Evolutionary conservation across 1,139 yeast species (phyloP), one percentile per base, ranked within the genome.

Genomic region (Suhomyces bolitotheri): DNA sequence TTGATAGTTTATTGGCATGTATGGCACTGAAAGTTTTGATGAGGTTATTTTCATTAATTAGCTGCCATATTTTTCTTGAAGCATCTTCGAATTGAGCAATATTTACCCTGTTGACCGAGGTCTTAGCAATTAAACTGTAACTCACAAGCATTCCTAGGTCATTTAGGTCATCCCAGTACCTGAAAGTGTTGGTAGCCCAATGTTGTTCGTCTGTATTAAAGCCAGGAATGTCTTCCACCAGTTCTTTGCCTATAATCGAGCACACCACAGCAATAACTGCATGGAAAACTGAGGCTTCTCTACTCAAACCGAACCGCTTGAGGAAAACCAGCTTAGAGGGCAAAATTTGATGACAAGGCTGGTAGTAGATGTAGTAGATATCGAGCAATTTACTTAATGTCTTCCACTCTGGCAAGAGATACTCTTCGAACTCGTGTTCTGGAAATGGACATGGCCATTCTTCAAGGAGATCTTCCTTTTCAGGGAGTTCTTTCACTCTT

Each of bases 221-320:
- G 6, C 14, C 23, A 4, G 37, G 29, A n/a, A 40, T 10, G 4
- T 28, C 34, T 1, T 32, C 30, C 11, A 33, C 27, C 17, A 15
- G 25, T 16, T 23, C 51, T 43, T 10, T 60, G 50, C 16, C 63
- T 41, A 24, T 47, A 53, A 31, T 48, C 43, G 54, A 45, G 33
- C 76, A 62, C 13, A 70, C 60, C 9, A 61, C 62, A 4, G 77
- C 61, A 43, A 75, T 67, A 51, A 78, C 66, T 3, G 76, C 67
- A 45, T 71, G 77, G 15, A 75, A 44, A 7, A 75, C 50, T 0
- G 78, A 61, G 1, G 65, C 60, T 29, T 72, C 73, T 9, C 53
- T 46, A 36, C 54, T 52, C 8, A 69, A 44, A 9, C 65, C 54
- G 12, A 73, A 41, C 25, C 59, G 56, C 21, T 53, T 49, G 11